Base-by-base conservation (phyloP, 2,329 filamentous ascomycete genomes). In the Penicillium sp. region DNA sequence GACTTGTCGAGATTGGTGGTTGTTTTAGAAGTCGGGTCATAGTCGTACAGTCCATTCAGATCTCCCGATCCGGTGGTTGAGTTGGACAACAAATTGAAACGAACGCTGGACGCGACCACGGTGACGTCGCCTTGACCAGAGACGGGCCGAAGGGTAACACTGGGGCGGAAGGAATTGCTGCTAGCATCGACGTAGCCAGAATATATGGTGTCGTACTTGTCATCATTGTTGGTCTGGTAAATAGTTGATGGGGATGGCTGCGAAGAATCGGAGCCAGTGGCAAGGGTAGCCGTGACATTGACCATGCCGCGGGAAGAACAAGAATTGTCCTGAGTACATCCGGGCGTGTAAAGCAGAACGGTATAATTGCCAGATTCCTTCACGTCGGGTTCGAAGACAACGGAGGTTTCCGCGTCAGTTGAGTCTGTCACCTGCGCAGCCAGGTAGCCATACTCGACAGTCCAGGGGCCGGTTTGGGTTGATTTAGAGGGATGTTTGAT, bases 181-280 rank as follows among this genome's bases (percentile, higher is more conserved):
- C 78, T 81, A 38, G 83, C 82, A 59, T 97, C 88, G 38, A 98
- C 81, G 51, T 81, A 81, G 32, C 90, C 93, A 51, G 84, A 85
- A 67, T 89, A 95, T 43, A 98, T 82, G 53, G 87, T 83, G 60
- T 98, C 93, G 59, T 94, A 97, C 67, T 98, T 98, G 72, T 97
- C 91, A 63, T 84, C 94, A 62, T 94, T 79, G 68, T 98, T 98
- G 13, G 90, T 95, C 66, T 98, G 93, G 61, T 79, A 94, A 6
- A 96, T 70, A 0, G 78, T 76, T 1, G 75, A 79, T 18, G 79
- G 75, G 41, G 82, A 74, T 4, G 78, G 72, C 48, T 55, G 69
- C 53, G 54, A 65, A 59, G 40, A 68, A 57, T 59, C 74, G 57
- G 52, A 67, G 19, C 59, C 59, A 26, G 62, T 63, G 2, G 80